Conservation (phyloP, 495 filamentous ascomycete species). For the Hypoxylon rickii region DNA sequence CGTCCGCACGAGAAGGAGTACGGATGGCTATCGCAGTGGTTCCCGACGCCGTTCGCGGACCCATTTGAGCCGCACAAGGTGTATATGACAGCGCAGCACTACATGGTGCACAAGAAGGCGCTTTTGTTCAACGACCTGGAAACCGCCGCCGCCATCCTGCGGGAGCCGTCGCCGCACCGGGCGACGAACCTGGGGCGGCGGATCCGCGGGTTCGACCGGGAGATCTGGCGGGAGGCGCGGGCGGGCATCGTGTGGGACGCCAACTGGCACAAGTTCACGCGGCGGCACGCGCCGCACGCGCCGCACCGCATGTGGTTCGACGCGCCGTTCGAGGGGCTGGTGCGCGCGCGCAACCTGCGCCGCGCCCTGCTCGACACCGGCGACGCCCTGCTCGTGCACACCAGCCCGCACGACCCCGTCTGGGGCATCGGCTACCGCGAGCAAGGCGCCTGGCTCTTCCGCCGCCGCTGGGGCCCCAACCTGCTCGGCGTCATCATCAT, state of each 20-base stretch:
- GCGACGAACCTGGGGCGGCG: no score
- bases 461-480: slow-evolving; percentile 67
- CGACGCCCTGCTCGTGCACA: slow-evolving; percentile 65
- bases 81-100: slow-evolving; percentile 50
- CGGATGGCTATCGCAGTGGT: slow-evolving; percentile 44
- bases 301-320: no score
- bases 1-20: slow-evolving; percentile 28
- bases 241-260: slow-evolving; percentile 63
- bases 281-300: no score
- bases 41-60: slow-evolving; percentile 41
- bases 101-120: slow-evolving; percentile 70
- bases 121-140: slow-evolving; percentile 54
- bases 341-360: no score
- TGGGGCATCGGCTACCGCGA: slow-evolving; percentile 70
- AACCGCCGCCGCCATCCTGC: slow-evolving; percentile 48
- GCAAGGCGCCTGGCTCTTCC: slow-evolving; percentile 50
- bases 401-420: slow-evolving; percentile 62
- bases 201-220: slow-evolving; percentile 48
- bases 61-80: slow-evolving; percentile 13
- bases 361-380: slow-evolving; percentile 62
- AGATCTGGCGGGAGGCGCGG: slow-evolving; percentile 59
- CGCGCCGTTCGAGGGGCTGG: no score
- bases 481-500: slow-evolving; percentile 62
- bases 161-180: neutral
- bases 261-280: slow-evolving; percentile 63